Conservation (phyloP, 768 basidiomycete genomes). For the Kockovaella imperatae region DNA sequence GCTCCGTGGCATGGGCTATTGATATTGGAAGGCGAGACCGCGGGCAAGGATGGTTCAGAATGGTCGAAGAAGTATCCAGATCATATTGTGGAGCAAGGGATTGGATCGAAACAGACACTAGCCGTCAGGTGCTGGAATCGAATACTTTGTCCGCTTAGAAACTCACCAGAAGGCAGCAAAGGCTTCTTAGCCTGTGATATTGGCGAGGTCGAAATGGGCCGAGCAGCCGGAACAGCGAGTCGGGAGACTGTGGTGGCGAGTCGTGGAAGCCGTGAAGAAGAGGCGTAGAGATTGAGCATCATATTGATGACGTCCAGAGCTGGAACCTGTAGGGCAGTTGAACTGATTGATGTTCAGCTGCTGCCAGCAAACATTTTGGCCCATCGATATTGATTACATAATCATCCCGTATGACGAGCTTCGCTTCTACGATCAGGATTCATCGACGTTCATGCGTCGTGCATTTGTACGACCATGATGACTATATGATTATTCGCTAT, state of each 20-base stretch:
- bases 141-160: no score
- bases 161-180: no score
- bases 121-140: no score
- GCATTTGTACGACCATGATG: no score
- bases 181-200: no score
- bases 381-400: neutral
- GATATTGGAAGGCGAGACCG: conserved; percentile 9
- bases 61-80: neutral
- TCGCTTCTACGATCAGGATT: no score
- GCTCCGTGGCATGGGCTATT: conserved; percentile 20
- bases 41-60: conserved; percentile 13
- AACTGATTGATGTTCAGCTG: no score
- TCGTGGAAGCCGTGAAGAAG: neutral
- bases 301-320: neutral
- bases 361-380: neutral
- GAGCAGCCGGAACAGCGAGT: neutral
- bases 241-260: neutral
- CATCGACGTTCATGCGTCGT: no score
- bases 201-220: conserved; percentile 3
- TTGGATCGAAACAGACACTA: no score
- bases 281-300: conserved; percentile 4
- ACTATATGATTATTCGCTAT: no score
- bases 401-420: no score
- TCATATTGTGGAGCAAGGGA: no score
- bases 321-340: neutral